These are phyloP conservation scores for Cutaneotrichosporon sp. DNA, from an alignment of 1,284 basidiomycete genomes.

Conservation along the genomic window DNA sequence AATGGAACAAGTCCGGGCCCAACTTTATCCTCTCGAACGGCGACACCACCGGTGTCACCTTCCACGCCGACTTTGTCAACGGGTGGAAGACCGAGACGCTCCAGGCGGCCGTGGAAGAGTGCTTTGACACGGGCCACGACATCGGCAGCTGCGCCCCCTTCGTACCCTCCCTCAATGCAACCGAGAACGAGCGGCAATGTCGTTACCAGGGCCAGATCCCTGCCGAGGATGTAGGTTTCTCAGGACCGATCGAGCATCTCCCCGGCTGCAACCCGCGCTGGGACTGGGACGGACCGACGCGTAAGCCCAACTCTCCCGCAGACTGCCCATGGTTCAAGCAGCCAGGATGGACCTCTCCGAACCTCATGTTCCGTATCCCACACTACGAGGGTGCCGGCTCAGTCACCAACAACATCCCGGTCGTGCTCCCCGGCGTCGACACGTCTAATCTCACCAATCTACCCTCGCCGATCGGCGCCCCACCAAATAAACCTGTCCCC, in stretches of 20 bases:
- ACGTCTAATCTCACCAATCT: background rate
- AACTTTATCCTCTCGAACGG: slow-evolving; percentile 22
- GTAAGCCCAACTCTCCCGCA: background rate
- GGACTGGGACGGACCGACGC: slow-evolving; percentile 16
- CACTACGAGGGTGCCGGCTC: background rate
- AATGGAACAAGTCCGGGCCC: slow-evolving; percentile 11
- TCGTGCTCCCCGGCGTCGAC: background rate
- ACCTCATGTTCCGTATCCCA: background rate
- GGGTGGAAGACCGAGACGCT: slow-evolving; percentile 17
- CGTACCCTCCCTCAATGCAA: background rate
- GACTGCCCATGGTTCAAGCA: background rate
- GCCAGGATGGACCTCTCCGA: slow-evolving; percentile 9
- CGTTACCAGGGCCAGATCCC: slow-evolving; percentile 19
- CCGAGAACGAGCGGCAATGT: background rate
- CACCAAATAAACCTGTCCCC: background rate
- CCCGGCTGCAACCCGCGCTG: slow-evolving; percentile 42
- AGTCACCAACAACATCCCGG: background rate
- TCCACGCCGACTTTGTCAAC: slow-evolving; percentile 23
- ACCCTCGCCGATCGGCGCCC: background rate
- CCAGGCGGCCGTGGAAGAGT: background rate
- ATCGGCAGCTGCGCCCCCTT: background rate
- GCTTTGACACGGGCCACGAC: background rate
- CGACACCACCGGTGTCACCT: slow-evolving; percentile 18
- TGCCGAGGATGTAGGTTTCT: slow-evolving; percentile 19
- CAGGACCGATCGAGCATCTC: slow-evolving; percentile 22